Base-by-base conservation (phyloP, 495 filamentous ascomycete species). In the Friedmanniomyces simplex region DNA sequence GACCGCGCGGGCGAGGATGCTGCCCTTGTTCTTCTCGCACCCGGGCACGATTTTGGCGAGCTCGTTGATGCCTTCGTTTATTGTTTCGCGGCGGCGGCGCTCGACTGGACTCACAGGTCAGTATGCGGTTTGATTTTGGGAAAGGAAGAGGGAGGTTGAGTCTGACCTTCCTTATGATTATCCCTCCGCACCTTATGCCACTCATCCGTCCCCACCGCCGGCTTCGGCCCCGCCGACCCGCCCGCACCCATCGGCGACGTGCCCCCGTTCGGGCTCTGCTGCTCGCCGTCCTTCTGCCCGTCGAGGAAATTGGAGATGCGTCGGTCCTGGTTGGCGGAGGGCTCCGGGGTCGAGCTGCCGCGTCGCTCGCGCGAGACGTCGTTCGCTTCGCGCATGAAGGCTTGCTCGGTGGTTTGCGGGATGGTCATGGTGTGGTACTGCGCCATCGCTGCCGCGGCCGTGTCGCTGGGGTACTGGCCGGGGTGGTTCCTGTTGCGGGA, bases 141-240 rank as follows among this genome's bases (percentile, higher is more conserved):
- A 55, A 20, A 12, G 54, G n/a, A 10, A 39, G 20, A 5, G 16
- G 25, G 34, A 14, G 32, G 30, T 21, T 25, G 73, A 80, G 60
- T 73, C n/a, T n/a, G n/a, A 95, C 93, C 93, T 78, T 98, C 93
- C 80, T 98, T 98, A 75, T 98, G 93, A 65, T 97, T 98, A 67
- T 98, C 94, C 69, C 91, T 91, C 63, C 93, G 82, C 59, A 96
- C 83, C 71, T 91, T 93, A 71, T 98, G 93, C 93, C 93, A 98
- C 68, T 98, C 93, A 28, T 95, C 91, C 1, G 90, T 91, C 7
- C 93, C 93, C 25, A 98, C 93, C 7, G 87, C 82, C 21, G 91
- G 93, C 71, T 97, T 97, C 66, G 67, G 53, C 24, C 21, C 46
- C 2, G 6, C 46, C 4, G 21, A 14, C 21, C 46, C 46, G 3